Evolutionary conservation across 1,284 basidiomycete genomes (phyloP), one percentile per base, ranked within the genome.

Genomic region (Ustilago loliicola): DNA sequence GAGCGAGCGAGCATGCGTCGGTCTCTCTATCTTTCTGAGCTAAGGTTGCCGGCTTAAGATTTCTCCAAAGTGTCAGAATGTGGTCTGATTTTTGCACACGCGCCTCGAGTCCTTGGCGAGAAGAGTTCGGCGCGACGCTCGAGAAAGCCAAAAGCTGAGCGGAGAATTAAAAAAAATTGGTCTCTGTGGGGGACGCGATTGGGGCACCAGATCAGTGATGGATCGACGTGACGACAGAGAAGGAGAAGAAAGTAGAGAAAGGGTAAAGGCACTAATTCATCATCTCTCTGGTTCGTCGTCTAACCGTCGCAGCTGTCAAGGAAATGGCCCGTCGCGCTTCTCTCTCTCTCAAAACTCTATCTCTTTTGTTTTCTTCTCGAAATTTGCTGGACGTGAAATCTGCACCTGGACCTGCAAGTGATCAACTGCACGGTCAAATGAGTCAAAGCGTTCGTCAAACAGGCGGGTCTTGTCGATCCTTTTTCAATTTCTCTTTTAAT

Each of bases 61-160:
- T 19, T 4, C 21, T 27, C 29, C n/a, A 40, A 15, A 10, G 32
- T 54, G 32, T 45, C 36, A 38, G 30, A 64, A 45, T 48, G 62
- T 71, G 63, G 69, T 71, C 69, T 71, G 69, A 71, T 71, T 71
- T 61, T 64, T 17, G 29, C 32, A 40, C 38, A 57, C 53, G 53
- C 53, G 53, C 23, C 53, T 8, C 52, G 23, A 48, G 10, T 54
- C 34, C 32, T 27, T 55, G 21, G 34, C 53, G 36, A n/a, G 27
- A 32, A 21, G 30, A 34, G 11, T 11, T 60, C 58, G 57, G 64
- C 30, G 56, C 63, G 56, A 51, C n/a, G n/a, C 25, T 25, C 25
- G 38, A 56, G 23, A 25, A 42, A 52, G 40, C 53, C 27, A 42
- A 45, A 48, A 19, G n/a, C 10, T 19, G 29, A 36, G 48, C 48